Evolutionary conservation across 192 early-diverging fungal species (phyloP), one percentile per base, ranked within the genome.

Genomic region (Dissophora globulifera): DNA sequence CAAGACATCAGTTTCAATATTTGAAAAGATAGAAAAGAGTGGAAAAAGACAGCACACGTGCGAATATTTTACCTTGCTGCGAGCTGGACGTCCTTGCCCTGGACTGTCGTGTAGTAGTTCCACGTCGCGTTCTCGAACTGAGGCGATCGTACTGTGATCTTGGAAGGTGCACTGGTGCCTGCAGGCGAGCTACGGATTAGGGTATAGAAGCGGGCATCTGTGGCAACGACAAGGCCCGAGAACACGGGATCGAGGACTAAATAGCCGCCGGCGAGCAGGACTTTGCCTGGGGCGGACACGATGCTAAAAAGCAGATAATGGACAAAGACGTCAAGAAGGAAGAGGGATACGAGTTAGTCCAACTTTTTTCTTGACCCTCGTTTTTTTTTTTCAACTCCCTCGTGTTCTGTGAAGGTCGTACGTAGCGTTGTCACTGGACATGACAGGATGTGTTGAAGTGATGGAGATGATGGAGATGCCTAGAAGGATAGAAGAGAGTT

Each of bases 211-310:
- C 96, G 85, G 10, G 97, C 86, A 47, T 89, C 84, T 5, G 94
- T 92, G 19, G 90, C 94, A 35, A 96, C 82, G 4, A 97, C 94
- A 19, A 97, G 83, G 4, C 96, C 97, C 20, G 79, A 79, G 78
- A 91, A 93, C 22, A 59, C 59, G 26, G 83, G 90, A 55, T 96
- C 94, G 13, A 99, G 85, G 7, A 99, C 95, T 0, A 99, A 86
- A 78, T 99, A 99, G 20, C 97, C 97, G 22, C 97, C 97, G 0
- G 87, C 83, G 0, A 98, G 33, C 7, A 99, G 91, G 13, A 97
- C 97, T 67, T 99, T 99, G 13, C 97, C 97, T 5, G 97, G 95
- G 8, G 96, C 95, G 13, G 96, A 96, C 8, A 92, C 90, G 33
- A 92, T 74, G 5, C 82, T 86, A 70, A 46, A 19, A 0, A 16